A percentile compares a stretch with the other conserved stretches of the same genome.
Evolutionary conservation across 352 stramenopile genomes (phyloP).

Genomic region (Phytophthora cryptogea): DNA sequence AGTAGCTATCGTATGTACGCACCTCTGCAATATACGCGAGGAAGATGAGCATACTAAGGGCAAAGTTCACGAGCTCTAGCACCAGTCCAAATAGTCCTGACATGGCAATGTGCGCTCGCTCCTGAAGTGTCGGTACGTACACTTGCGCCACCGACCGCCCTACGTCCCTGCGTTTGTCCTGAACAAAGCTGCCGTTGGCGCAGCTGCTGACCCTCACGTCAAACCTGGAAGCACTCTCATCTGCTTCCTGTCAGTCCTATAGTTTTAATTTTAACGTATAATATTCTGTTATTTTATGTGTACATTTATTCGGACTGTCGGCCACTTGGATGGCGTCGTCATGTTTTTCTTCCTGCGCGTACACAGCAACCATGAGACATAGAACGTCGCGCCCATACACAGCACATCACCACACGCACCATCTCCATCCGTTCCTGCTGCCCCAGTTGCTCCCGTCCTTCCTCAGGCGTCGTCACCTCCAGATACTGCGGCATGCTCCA

Average conservation of each 20-base stretch:
- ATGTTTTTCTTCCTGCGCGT: not conserved
- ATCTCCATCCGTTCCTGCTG: not conserved
- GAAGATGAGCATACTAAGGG: constrained; percentile 66
- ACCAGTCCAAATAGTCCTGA: constrained; percentile 45
- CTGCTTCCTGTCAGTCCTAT: not conserved
- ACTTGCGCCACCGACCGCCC: constrained; percentile 37
- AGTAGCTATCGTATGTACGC: not conserved
- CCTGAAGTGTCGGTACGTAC: constrained; percentile 57
- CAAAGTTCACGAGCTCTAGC: constrained; percentile 62
- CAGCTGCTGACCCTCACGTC: constrained; percentile 6
- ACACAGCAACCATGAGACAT: constrained; percentile 6
- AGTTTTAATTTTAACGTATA: not conserved
- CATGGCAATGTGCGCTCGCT: constrained; percentile 39
- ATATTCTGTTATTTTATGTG: not conserved
- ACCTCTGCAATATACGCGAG: constrained; percentile 65
- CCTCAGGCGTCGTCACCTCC: constrained; percentile 30
- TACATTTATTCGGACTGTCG: constrained; percentile 28
- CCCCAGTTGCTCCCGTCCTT: not conserved
- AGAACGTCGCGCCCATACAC: not conserved
- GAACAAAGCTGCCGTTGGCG: constrained; percentile 7
- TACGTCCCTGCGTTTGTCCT: constrained; percentile 1
- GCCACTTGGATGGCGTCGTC: constrained; percentile 23
- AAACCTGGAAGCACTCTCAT: constrained; percentile 20
- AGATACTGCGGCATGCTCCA: constrained; percentile 36
- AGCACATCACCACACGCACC: constrained; percentile 2